Evolutionary conservation across 495 filamentous ascomycete species (phyloP).

Genomic region (Penicillium simplicissimum): DNA sequence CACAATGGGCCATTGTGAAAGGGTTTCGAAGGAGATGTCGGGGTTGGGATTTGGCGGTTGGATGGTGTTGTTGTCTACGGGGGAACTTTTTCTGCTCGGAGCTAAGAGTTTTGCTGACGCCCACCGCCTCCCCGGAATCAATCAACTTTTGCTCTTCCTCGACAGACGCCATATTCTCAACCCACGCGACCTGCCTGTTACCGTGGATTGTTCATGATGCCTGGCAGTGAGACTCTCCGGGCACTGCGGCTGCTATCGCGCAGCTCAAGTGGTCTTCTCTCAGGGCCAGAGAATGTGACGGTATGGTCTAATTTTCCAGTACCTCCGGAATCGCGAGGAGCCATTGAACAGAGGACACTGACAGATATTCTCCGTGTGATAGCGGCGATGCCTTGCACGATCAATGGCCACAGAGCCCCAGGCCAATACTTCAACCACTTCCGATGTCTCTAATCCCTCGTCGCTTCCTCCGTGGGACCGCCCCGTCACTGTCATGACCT

Average conservation of each 20-base stretch:
- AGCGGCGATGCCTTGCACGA: conserved; percentile 59
- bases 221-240: conserved; percentile 39
- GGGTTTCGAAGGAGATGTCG: conserved; percentile 15
- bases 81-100: conserved; percentile 42
- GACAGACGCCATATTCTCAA: conserved; percentile 22
- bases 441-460: conserved; percentile 44
- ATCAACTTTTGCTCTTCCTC: conserved; percentile 43
- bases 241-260: conserved; percentile 45
- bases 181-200: conserved; percentile 4
- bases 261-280: conserved; percentile 44
- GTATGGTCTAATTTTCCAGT: conserved; percentile 32
- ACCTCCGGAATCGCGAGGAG: not conserved
- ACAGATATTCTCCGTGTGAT: conserved; percentile 18
- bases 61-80: conserved; percentile 34
- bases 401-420: conserved; percentile 78
- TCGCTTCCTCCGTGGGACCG: conserved; percentile 34
- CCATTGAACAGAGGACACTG: not conserved
- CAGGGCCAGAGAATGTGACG: conserved; percentile 48
- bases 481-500: conserved; percentile 74
- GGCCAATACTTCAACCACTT: conserved; percentile 15
- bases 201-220: conserved; percentile 33
- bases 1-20: conserved; percentile 65
- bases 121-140: conserved; percentile 35
- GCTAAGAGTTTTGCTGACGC: conserved; percentile 42
- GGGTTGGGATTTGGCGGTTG: conserved; percentile 19